Percentiles rank a stretch among this genome's conserved stretches.
These are phyloP conservation scores for Candida coquimbonensis DNA, from an alignment of 805 yeast species.

Conservation along the genomic window DNA sequence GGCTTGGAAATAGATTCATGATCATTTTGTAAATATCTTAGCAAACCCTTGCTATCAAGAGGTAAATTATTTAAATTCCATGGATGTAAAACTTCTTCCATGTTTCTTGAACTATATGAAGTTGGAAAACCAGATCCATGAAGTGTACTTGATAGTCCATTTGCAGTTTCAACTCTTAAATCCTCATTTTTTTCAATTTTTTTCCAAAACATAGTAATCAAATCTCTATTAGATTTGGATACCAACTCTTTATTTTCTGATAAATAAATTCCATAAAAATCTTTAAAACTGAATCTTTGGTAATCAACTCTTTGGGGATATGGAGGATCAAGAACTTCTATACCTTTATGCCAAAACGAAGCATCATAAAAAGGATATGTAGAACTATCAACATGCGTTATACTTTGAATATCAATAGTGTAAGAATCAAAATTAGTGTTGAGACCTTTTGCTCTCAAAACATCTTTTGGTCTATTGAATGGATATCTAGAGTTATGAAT, in stretches of 20 bases:
- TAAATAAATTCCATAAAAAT: constrained; percentile 51
- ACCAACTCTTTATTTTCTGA: constrained; percentile 25
- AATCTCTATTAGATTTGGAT: constrained; percentile 12
- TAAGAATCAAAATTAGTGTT: constrained; percentile 41
- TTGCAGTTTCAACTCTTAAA: constrained; percentile 32
- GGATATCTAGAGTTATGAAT: constrained; percentile 40
- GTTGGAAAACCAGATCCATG: constrained; percentile 35
- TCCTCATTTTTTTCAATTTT: constrained; percentile 25
- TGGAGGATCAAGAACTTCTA: constrained; percentile 33
- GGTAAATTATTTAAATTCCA: constrained; percentile 60
- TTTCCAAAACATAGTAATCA: constrained; percentile 18
- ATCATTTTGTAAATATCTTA: constrained; percentile 38
- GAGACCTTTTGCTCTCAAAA: constrained; percentile 45
- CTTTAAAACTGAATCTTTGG: constrained; percentile 47
- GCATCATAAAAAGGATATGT: constrained; percentile 37
- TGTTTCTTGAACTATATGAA: not conserved
- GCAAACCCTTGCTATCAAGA: constrained; percentile 38
- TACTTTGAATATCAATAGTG: constrained; percentile 36
- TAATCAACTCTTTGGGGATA: constrained; percentile 31
- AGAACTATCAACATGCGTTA: constrained; percentile 26
- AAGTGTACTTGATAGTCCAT: constrained; percentile 26
- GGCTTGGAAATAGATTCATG: constrained; percentile 36
- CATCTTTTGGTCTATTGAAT: constrained; percentile 38
- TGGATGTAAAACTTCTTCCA: constrained; percentile 24
- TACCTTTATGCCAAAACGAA: constrained; percentile 36